Conservation (phyloP, 257 asterid species). For the Fraxinus excelsior region DNA sequence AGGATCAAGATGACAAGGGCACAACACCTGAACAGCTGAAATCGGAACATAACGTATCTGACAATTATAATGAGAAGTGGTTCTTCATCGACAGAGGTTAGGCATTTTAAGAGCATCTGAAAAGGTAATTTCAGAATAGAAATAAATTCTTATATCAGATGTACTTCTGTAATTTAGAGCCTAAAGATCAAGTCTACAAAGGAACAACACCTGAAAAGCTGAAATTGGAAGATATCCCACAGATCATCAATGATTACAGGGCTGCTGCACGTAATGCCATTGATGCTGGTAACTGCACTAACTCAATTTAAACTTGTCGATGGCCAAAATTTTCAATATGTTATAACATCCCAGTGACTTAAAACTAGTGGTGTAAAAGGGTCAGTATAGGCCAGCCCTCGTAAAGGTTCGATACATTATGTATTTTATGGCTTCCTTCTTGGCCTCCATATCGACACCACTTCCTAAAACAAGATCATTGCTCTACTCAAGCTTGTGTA, state of each 20-base stretch:
- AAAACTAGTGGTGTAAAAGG: too few species aligned
- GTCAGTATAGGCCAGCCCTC: too few species aligned
- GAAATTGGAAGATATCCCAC: conserved; percentile 23
- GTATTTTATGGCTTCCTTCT: too few species aligned
- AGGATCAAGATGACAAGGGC: conserved; percentile 37
- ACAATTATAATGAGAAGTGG: not conserved
- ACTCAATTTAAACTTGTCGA: not conserved
- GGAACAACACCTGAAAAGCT: conserved; percentile 33
- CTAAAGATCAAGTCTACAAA: conserved; percentile 39
- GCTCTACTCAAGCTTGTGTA: too few species aligned
- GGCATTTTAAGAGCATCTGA: not conserved
- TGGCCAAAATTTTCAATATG: too few species aligned
- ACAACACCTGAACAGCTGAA: conserved; percentile 30
- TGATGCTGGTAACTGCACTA: conserved; percentile 28
- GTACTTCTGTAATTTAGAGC: conserved; percentile 8
- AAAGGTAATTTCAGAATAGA: too few species aligned
- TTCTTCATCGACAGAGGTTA: conserved; percentile 6
- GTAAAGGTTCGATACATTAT: too few species aligned
- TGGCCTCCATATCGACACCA: too few species aligned
- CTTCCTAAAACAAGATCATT: too few species aligned
- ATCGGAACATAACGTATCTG: conserved; percentile 24
- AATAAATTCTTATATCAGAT: not conserved
- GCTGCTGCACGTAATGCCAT: conserved; percentile 35
- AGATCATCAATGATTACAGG: conserved; percentile 26
- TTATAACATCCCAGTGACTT: too few species aligned